These are phyloP conservation scores for Diaporthe citri DNA, from an alignment of 2,329 filamentous ascomycete genomes.

Conservation along the genomic window DNA sequence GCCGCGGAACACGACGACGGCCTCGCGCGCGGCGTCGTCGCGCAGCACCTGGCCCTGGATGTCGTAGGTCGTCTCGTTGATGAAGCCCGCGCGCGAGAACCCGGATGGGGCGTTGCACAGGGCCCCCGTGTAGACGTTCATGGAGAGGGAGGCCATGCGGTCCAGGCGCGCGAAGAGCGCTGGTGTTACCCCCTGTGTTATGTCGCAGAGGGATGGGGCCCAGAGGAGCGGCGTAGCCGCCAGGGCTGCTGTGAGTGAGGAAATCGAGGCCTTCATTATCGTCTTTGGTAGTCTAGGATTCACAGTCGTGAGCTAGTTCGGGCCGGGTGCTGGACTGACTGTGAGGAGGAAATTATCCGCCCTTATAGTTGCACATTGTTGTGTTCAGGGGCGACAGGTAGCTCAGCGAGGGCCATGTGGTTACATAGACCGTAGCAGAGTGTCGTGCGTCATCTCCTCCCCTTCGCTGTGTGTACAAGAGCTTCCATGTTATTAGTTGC, in stretches of 20 bases:
- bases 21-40: slow-evolving; percentile 16
- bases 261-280: background rate
- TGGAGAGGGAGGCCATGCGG: slow-evolving; percentile 18
- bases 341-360: background rate
- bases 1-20: slow-evolving; percentile 20
- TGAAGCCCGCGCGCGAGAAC: slow-evolving; percentile 7
- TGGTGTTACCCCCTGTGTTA: background rate
- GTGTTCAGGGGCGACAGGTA: background rate
- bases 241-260: background rate
- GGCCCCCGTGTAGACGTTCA: slow-evolving; percentile 8
- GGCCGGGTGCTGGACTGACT: accelerated
- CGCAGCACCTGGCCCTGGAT: slow-evolving; percentile 25
- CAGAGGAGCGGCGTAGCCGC: background rate
- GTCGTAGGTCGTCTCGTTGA: slow-evolving; percentile 22
- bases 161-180: slow-evolving; percentile 1
- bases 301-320: background rate
- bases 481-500: background rate
- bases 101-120: background rate
- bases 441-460: slow-evolving; percentile 15
- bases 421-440: background rate
- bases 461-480: background rate
- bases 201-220: slow-evolving; percentile 1
- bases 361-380: background rate
- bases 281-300: background rate
- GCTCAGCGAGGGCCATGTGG: background rate